phyloP scores from a whole-genome alignment of 805 yeast species.

The Millerozyma acaciae region DNA sequence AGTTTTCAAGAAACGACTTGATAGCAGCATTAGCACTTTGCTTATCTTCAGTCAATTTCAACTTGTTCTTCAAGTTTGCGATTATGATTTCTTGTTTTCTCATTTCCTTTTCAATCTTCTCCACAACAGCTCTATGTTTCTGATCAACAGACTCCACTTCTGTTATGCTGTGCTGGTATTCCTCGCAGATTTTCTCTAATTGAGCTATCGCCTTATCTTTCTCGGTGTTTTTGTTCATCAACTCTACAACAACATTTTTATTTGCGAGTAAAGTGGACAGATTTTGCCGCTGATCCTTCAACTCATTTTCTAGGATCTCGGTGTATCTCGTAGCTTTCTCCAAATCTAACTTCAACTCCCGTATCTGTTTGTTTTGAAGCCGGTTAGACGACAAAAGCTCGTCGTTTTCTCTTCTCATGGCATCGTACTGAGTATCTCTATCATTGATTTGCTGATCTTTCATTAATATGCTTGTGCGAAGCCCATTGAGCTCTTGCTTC shows the following conservation, averaged over 20 bases:
- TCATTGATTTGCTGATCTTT: conserved; percentile 12
- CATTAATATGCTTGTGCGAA: conserved; percentile 2
- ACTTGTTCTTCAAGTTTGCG: conserved; percentile 12
- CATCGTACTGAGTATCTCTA: conserved; percentile 11
- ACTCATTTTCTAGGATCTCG: conserved; percentile 13
- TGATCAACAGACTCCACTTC: conserved; percentile 8
- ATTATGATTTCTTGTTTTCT: conserved; percentile 21
- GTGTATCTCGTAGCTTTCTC: conserved; percentile 14
- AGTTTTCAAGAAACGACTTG: conserved; percentile 15
- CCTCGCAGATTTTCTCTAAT: conserved; percentile 16
- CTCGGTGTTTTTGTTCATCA: conserved; percentile 12
- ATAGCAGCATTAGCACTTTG: conserved; percentile 3
- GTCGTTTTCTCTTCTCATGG: conserved; percentile 10
- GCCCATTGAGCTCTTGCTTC: background rate
- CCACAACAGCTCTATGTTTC: conserved; percentile 9
- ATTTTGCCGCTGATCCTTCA: conserved; percentile 2
- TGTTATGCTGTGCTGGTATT: conserved; percentile 14
- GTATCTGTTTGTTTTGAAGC: conserved; percentile 9
- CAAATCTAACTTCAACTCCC: conserved; percentile 16
- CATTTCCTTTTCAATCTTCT: conserved; percentile 13
- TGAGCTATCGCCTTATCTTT: conserved; percentile 15
- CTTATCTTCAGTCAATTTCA: conserved; percentile 8
- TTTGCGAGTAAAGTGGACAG: background rate
- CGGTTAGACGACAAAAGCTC: conserved; percentile 5
- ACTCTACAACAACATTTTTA: conserved; percentile 9